Evolutionary conservation across 2,329 filamentous ascomycete species (phyloP), one percentile per base, ranked within the genome.

Genomic region (Chaetothyriales sp.): DNA sequence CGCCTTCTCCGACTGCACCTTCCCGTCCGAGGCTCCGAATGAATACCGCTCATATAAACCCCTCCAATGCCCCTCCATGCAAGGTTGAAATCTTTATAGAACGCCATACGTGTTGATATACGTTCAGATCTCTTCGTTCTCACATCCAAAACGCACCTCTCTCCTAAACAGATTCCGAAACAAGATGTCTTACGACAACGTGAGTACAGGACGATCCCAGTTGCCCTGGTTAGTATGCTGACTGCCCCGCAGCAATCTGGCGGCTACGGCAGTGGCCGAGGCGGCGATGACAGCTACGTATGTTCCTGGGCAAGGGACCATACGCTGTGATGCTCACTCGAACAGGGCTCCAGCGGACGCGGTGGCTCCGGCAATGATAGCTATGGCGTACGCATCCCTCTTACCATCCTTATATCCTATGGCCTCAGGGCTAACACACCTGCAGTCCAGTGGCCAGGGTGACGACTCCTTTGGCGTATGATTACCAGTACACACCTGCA

Each of bases 201-300:
- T 25, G 6, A 28, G 18, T 28, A 47, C 12, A 47, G 49, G 26
- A 46, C 18, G 20, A 48, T 53, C 49, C 26, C 51, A 20, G 50
- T 53, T 18, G 44, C 32, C 18, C 48, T 32, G 18, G 53, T 19
- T 9, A 25, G 20, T 3, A 19, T 49, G 12, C 55, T 58, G 36
- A 57, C 50, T n/a, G 45, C 50, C 32, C 20, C 49, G 48, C 48
- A 55, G 51, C 49, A 39, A 39, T 39, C 32, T 15, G 32, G 32
- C 32, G 32, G 51, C 39, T 44, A 46, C 19, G 57, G 56, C 47
- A 57, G 57, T 25, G 55, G 57, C 28, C 59, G 56, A 49, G 58
- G 55, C 26, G 56, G 49, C 22, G 48, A 51, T 49, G 56, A 60
- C 46, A 59, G 49, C 53, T 60, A 57, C 48, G 57, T 58, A 47